A percentile compares a stretch with the other conserved stretches of the same genome.
Evolutionary conservation across 164 flowering plant genomes (phyloP).

Genomic region (Santalum album): DNA sequence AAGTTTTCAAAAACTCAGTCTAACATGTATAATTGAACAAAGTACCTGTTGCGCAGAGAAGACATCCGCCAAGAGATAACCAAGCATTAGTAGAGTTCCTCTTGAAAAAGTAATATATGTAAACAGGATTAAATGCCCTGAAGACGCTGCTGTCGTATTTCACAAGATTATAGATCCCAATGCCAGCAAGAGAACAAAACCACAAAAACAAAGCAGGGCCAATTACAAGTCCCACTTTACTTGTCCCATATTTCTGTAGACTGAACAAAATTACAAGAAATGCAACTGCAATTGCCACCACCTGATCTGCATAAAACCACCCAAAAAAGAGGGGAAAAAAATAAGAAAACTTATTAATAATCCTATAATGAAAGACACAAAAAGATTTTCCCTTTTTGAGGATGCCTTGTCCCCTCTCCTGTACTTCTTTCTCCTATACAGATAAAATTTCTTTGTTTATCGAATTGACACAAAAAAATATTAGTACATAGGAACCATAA

Average conservation of each 20-base stretch:
- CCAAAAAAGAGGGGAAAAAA: no score
- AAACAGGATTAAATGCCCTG: slow-evolving; percentile 84
- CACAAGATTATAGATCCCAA: slow-evolving; percentile 86
- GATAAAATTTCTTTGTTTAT: no score
- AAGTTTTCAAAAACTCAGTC: no score
- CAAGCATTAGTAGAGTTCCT: slow-evolving; percentile 86
- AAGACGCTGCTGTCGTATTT: slow-evolving; percentile 72
- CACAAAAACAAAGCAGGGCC: slow-evolving; percentile 95
- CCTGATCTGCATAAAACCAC: slow-evolving; percentile 60
- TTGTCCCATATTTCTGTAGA: slow-evolving; percentile 90
- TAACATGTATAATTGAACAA: no score
- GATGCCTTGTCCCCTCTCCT: no score
- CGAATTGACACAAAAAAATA: no score
- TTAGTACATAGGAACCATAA: no score
- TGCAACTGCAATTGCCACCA: slow-evolving; percentile 88
- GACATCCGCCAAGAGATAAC: slow-evolving; percentile 92
- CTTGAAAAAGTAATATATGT: slow-evolving; percentile 85
- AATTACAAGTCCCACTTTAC: slow-evolving; percentile 91
- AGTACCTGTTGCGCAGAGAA: slow-evolving; percentile 93
- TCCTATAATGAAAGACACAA: no score
- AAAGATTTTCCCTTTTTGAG: no score
- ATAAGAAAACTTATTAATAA: no score
- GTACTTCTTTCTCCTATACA: no score
- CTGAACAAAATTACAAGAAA: slow-evolving; percentile 84
- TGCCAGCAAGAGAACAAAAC: slow-evolving; percentile 91